These are phyloP conservation scores for Penicillium psychrosexuale DNA, from an alignment of 2,329 filamentous ascomycete genomes.

Conservation along the genomic window DNA sequence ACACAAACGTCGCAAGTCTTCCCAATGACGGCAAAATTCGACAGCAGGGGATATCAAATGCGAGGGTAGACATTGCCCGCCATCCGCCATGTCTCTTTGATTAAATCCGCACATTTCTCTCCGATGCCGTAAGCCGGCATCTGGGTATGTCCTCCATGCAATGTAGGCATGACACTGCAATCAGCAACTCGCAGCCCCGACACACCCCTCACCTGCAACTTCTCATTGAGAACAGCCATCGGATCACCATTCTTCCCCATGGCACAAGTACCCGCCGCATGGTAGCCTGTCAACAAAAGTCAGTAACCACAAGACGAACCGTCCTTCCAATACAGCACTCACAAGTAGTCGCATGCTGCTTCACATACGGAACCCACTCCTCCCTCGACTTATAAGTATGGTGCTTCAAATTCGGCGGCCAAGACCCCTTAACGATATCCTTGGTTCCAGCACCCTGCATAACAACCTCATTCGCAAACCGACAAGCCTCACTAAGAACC, in stretches of 20 bases:
- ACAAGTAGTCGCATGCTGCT: constrained; percentile 60
- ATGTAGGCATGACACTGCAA: constrained; percentile 51
- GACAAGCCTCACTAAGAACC: constrained; percentile 58
- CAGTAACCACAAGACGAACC: neutral
- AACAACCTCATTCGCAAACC: constrained; percentile 59
- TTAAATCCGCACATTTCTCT: constrained; percentile 53
- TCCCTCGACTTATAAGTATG: constrained; percentile 54
- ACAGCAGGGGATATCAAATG: constrained; percentile 3
- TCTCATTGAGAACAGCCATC: constrained; percentile 53
- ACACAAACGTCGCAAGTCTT: neutral
- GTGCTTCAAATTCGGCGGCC: constrained; percentile 54
- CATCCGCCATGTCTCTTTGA: constrained; percentile 41
- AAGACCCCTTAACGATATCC: constrained; percentile 58
- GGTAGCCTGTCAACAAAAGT: constrained; percentile 45
- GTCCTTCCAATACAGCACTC: constrained; percentile 25
- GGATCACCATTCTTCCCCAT: constrained; percentile 52
- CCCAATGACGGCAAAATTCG: neutral
- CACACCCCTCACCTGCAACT: constrained; percentile 53
- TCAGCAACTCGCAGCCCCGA: constrained; percentile 55
- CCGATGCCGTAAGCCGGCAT: constrained; percentile 59
- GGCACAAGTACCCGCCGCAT: constrained; percentile 56
- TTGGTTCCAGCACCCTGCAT: constrained; percentile 57
- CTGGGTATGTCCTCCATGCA: constrained; percentile 54
- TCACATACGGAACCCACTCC: constrained; percentile 58
- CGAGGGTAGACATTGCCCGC: constrained; percentile 17